Base-by-base conservation (phyloP, 441 rosid species). In the Macaranga tanarius region DNA sequence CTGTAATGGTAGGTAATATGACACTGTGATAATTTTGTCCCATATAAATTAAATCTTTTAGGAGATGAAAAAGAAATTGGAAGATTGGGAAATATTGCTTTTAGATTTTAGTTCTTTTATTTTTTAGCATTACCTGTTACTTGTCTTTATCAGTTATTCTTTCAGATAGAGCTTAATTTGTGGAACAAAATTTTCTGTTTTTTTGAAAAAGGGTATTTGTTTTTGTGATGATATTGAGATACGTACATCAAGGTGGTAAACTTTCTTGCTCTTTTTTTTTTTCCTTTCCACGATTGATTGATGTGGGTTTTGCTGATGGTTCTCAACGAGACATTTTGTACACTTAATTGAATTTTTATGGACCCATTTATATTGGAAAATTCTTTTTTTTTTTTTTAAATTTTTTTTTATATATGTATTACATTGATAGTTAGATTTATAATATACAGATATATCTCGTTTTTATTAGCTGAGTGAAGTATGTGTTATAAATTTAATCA, bases 11-110 rank as follows among this genome's bases (percentile, higher is more conserved):
- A 56, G 79, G 73, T 20, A 17, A 26, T 67, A 28, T 10, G 31
- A 28, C 16, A 38, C 5, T 63, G 62, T 63, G 54, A 51, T 72
- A 70, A 70, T 45, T 60, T 70, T 70, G 73, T 70, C 58, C 26
- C 58, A 28, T 7, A 60, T 47, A 26, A 28, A 19, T 59, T 26
- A 44, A 26, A 25, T 17, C 8, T 42, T 56, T 44, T 38, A 20
- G 34, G 7, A 44, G 52, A 47, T 45, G 54, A 47, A 58, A 9
- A 58, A 70, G 65, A 65, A 25, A 17, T 3, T 17, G 34, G 6
- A 55, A 40, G 25, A 20, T 67, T 61, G 28, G n/a, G 34, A 31
- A 31, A 57, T 57, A 13, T 69, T 69, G 22, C 2, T 38, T 7
- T 38, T 20, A 31, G 34, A 31, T 31, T 31, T 31, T 31, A 31